Base-by-base conservation (phyloP, 805 yeast species). In the Yarrowia deformans region DNA sequence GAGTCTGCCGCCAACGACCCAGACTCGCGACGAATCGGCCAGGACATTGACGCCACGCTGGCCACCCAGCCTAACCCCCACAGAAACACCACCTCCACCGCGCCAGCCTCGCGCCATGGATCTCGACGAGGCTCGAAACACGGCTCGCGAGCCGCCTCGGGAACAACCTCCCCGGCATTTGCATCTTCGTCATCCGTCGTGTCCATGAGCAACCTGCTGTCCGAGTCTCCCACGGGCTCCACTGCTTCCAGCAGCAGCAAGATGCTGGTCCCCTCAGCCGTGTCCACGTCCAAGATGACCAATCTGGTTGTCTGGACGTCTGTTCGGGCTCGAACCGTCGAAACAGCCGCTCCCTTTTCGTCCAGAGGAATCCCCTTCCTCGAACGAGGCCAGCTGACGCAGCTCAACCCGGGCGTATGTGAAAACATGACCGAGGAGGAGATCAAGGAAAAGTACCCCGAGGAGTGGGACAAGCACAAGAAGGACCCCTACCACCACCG, bases 281-380 rank as follows among this genome's bases (percentile, higher is more conserved):
- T 63, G 23, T 48, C 68, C 9, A 50, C 69, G 6, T 66, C 69
- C 9, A 84, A 82, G 72, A 87, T 84, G 45, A 85, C 87, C 71
- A 85, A 89, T 6, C 83, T 93, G 74, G 87, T 88, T 3, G 93
- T 95, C n/a, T 94, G 98, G 97, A 93, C 98, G 0, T 96, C 98
- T 0, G 91, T 94, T 5, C 85, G 97, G 71, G 83, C 86, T 72
- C 85, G 97, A 75, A 92, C 98, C 0, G 83, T 88, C 19, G 91
- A 93, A 73, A 87, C 97, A 7, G 92, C 94, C 0, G 83, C 84
- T 68, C 86, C 84, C 69, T 91, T 94, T 77, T 81, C 85, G 46
- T 78, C 80, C 35, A 75, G 76, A 14, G 90, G 91, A 10, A 84
- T 91, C 69, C 83, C 84, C 0, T 88, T 90, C 7, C 82, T 88